phyloP scores from a whole-genome alignment of 2,329 filamentous ascomycete species.

The Diplodia sapinea region DNA sequence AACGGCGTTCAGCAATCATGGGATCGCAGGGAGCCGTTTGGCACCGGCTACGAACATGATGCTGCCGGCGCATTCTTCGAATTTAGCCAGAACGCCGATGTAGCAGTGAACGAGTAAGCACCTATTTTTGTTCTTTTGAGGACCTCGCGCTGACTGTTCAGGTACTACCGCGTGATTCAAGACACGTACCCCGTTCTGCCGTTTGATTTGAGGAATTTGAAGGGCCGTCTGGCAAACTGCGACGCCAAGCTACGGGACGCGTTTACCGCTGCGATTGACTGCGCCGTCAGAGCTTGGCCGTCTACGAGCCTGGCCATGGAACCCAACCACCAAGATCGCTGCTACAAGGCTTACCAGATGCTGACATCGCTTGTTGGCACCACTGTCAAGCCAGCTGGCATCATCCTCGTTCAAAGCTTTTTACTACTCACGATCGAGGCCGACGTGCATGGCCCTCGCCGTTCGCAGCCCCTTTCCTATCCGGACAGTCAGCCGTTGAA shows the following conservation, averaged over 20 bases:
- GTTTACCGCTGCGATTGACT: slow-evolving; percentile 46
- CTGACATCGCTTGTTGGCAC: slow-evolving; percentile 39
- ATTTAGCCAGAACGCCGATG: slow-evolving; percentile 38
- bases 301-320: slow-evolving; percentile 34
- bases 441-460: slow-evolving; percentile 42
- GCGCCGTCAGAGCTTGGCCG: slow-evolving; percentile 42
- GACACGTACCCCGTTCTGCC: slow-evolving; percentile 44
- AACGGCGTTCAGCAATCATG: slow-evolving; percentile 35
- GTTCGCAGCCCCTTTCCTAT: slow-evolving; percentile 33
- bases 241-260: slow-evolving; percentile 45
- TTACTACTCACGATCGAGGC: slow-evolving; percentile 44
- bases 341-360: slow-evolving; percentile 36
- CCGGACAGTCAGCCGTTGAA: slow-evolving; percentile 40
- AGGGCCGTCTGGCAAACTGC: slow-evolving; percentile 43
- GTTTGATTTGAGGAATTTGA: slow-evolving; percentile 42
- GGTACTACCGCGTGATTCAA: slow-evolving; percentile 47
- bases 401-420: slow-evolving; percentile 40
- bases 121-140: too few relatives aligned
- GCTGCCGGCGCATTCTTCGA: slow-evolving; percentile 37
- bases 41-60: slow-evolving; percentile 34
- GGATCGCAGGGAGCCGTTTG: slow-evolving; percentile 36
- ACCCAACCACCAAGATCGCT: slow-evolving; percentile 20
- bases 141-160: slow-evolving; percentile 26
- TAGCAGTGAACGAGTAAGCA: slow-evolving; percentile 22
- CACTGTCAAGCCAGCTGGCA: slow-evolving; percentile 43